Evolutionary conservation across 331 rosid genomes (phyloP).

Genomic region (Telfairia occidentalis): DNA sequence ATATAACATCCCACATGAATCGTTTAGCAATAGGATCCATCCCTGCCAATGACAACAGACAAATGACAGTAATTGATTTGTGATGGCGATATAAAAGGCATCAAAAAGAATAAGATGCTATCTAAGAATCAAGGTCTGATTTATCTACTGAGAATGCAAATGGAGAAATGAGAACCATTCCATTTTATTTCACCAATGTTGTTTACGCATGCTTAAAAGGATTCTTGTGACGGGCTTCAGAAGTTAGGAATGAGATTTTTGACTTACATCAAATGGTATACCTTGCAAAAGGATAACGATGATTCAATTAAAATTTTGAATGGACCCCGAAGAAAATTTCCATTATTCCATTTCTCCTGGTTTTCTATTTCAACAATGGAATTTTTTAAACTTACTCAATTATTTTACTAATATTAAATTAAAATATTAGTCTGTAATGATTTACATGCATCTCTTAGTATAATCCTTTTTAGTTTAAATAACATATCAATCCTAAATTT

Average conservation of each 20-base stretch:
- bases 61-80: conserved; percentile 4
- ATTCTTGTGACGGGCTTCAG: background rate
- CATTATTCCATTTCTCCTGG: background rate
- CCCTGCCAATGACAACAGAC: conserved; percentile 32
- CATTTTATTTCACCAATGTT: background rate
- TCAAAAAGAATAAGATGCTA: background rate
- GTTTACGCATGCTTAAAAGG: background rate
- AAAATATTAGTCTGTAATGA: no score
- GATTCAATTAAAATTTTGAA: background rate
- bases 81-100: background rate
- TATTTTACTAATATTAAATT: background rate
- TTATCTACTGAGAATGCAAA: background rate
- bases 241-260: background rate
- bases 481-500: no score
- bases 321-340: background rate
- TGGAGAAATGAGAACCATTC: background rate
- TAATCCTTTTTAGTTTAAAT: no score
- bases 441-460: no score
- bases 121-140: background rate
- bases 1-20: conserved; percentile 98
- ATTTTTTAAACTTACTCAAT: background rate
- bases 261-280: background rate
- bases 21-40: conserved; percentile 98
- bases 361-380: background rate
- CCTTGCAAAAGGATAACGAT: background rate